Conservation (phyloP, 768 basidiomycete species). For the Calvatia gigantea region DNA sequence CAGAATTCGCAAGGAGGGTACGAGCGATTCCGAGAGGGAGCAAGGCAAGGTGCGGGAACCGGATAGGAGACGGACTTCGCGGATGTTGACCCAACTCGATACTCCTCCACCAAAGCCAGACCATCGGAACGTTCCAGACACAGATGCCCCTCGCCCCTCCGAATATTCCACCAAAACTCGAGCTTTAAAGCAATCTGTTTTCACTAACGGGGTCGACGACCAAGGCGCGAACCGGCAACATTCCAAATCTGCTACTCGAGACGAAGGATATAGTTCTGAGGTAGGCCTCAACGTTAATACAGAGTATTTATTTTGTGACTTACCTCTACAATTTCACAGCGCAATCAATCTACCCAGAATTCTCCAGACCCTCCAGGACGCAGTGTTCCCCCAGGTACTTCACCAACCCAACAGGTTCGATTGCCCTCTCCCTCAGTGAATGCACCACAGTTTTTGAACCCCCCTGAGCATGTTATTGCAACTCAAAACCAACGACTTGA, state of each 20-base stretch:
- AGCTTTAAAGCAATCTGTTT: not conserved
- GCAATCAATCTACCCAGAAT: not conserved
- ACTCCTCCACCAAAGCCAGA: not conserved
- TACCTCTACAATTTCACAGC: not conserved
- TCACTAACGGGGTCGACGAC: not conserved
- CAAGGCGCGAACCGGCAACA: not conserved
- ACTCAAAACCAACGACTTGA: not conserved
- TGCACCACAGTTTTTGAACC: not conserved
- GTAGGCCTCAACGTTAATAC: not conserved
- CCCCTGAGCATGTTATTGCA: not conserved
- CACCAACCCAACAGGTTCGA: not conserved
- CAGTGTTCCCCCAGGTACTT: not conserved
- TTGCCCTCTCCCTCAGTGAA: not conserved
- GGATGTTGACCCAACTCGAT: not conserved
- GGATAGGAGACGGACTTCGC: not conserved
- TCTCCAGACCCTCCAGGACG: not conserved
- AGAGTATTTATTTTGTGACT: not conserved
- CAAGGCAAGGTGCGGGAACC: not conserved
- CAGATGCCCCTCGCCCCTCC: not conserved
- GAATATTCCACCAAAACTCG: not conserved
- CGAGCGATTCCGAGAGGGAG: slow-evolving; percentile 11
- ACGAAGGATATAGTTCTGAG: slow-evolving; percentile 2
- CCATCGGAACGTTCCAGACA: not conserved
- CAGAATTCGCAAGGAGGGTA: not conserved
- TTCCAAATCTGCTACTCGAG: not conserved